phyloP scores from a whole-genome alignment of 2,329 filamentous ascomycete species.

The Boeremia lycopersici region DNA sequence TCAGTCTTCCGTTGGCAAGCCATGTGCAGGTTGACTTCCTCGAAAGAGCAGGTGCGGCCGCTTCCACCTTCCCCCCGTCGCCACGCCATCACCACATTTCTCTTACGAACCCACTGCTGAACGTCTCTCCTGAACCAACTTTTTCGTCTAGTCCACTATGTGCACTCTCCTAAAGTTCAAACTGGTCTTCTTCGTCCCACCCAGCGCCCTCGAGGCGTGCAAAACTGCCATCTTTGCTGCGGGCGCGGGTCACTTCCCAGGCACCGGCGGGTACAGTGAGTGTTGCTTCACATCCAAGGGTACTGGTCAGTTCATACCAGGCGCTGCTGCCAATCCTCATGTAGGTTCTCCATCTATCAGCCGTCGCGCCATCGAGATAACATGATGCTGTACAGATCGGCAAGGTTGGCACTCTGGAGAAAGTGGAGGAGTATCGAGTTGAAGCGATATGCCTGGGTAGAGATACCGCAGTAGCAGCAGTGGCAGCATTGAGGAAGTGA shows the following conservation, averaged over 20 bases:
- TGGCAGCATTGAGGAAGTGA: constrained; percentile 69
- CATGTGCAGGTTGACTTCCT: background rate
- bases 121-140: background rate
- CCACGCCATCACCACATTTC: background rate
- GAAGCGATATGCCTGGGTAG: constrained; percentile 68
- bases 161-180: constrained; percentile 44
- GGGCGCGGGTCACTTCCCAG: constrained; percentile 53
- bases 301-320: constrained; percentile 70
- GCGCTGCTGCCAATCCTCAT: constrained; percentile 64
- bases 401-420: constrained; percentile 61
- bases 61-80: background rate
- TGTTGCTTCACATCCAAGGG: constrained; percentile 55
- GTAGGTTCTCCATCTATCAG: constrained; percentile 15
- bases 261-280: constrained; percentile 51
- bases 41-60: background rate
- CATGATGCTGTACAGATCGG: constrained; percentile 56
- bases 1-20: background rate
- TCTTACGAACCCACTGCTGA: background rate
- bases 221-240: constrained; percentile 55
- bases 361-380: background rate
- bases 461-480: constrained; percentile 62
- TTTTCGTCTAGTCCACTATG: background rate
- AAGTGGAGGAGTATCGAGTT: constrained; percentile 65
- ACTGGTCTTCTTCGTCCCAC: constrained; percentile 54
- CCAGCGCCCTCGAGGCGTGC: constrained; percentile 43